These are phyloP conservation scores for Solanum hybrid DNA, from an alignment of 305 asterid species.

Conservation along the genomic window DNA sequence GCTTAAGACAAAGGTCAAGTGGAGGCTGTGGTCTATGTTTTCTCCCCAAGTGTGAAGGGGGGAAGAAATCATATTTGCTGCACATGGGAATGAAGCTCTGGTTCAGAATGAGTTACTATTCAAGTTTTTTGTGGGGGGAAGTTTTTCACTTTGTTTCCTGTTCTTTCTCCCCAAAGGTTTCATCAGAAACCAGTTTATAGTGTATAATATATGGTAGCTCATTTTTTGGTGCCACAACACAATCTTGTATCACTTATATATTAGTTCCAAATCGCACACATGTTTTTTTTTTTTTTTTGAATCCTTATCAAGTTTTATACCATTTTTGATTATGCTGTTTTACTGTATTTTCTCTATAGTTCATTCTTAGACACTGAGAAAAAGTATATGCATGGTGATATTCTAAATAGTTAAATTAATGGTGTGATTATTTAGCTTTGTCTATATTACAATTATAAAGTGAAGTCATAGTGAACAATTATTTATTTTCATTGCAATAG, in stretches of 20 bases:
- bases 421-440: background rate
- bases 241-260: background rate
- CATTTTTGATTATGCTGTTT: background rate
- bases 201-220: background rate
- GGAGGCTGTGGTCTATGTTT: background rate
- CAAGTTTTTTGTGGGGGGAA: rapidly evolving
- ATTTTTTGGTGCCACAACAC: background rate
- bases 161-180: background rate
- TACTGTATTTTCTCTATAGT: background rate
- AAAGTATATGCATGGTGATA: background rate
- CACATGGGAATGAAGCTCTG: constrained; percentile 68
- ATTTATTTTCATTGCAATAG: background rate
- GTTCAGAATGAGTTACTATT: constrained; percentile 44
- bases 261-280: background rate
- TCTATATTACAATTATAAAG: background rate
- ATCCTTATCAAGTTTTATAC: background rate
- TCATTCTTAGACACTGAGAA: background rate
- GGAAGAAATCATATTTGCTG: constrained; percentile 1
- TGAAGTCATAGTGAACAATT: background rate
- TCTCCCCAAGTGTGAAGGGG: background rate
- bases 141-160: background rate
- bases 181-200: background rate
- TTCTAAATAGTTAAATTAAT: background rate
- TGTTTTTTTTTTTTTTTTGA: background rate
- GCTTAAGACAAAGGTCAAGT: constrained; percentile 14